Base-by-base conservation (phyloP, 1,139 yeast genomes). In the Saccharomycopsis phalli region DNA sequence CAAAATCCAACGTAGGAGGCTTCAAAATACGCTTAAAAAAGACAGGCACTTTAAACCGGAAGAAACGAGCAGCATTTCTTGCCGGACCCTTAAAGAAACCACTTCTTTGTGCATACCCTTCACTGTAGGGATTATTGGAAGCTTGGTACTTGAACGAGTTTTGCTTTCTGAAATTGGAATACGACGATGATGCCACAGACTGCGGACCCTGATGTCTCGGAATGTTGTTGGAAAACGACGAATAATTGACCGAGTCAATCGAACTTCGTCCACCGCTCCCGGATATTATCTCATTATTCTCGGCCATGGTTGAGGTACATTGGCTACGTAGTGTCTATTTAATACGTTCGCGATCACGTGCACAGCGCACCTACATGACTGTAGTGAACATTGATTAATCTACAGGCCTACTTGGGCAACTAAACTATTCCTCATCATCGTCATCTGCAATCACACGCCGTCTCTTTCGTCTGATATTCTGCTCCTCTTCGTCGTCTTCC, bases 1-100 rank as follows among this genome's bases (percentile, higher is more conserved):
- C 96, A 53, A 86, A 83, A 61, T 87, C 95, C 40, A 87, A 66
- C 0, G 94, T 80, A 8, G 79, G 81, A 3, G 95, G 93, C 50
- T 79, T 76, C 51, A 81, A 66, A 35, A 84, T 57, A 40, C 82
- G 55, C 45, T 60, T 62, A 42, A 69, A 56, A 43, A 65, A 64
- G 8, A 61, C 54, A 3, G 74, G 74, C 5, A 67, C 40, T 26
- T 50, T 50, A 36, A 63, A 49, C 29, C 38, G 38, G 16, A 44
- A 36, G 27, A 44, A 38, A 8, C 41, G 29, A 4, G 44, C 34
- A 4, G 47, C 38, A 13, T 19, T 31, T 19, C 30, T 34, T 8
- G 47, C 44, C 10, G 36, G 37, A 10, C 34, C 44, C 3, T 31
- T 32, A 8, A 41, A 34, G n/a, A 41, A 21, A 4, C 27, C 25